Evolutionary conservation across 129 eudicot species (phyloP).

Genomic region (Silybum marianum): DNA sequence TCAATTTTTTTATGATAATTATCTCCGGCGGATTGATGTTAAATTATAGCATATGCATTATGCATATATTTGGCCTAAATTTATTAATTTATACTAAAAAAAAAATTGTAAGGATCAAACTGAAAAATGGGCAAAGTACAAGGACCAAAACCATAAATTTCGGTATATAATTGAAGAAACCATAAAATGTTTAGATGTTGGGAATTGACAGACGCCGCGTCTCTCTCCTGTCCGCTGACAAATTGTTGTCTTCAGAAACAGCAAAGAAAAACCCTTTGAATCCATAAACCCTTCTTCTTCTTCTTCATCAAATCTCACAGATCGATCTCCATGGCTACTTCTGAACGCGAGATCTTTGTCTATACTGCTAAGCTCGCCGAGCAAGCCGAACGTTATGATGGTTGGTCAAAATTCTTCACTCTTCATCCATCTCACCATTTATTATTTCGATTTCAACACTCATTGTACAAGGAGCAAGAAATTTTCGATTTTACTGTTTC

Average conservation of each 20-base stretch:
- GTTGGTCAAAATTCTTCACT: background rate
- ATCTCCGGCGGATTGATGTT: no score
- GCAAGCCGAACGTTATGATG: conserved; percentile 42
- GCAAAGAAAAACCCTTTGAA: conserved; percentile 21
- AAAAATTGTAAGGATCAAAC: background rate
- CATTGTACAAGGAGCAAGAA: background rate
- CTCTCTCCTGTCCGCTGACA: conserved; percentile 28
- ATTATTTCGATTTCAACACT: conserved; percentile 11
- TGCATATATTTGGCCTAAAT: no score
- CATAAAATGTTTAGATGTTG: background rate
- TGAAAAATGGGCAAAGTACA: no score
- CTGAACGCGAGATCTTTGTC: conserved; percentile 40
- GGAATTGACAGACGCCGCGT: conserved; percentile 9
- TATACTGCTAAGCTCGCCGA: conserved; percentile 44
- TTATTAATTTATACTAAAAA: no score
- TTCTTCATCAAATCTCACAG: conserved; percentile 20
- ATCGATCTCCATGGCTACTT: conserved; percentile 31
- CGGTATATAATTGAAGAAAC: no score
- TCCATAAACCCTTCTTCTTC: background rate
- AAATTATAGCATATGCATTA: no score
- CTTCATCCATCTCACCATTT: background rate
- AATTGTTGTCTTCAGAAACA: conserved; percentile 9
- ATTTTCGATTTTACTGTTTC: background rate
- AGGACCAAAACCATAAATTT: background rate
- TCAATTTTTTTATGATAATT: no score